Conservation (phyloP, 176 grass and related monocot genomes). For the Dactylis glomerata region DNA sequence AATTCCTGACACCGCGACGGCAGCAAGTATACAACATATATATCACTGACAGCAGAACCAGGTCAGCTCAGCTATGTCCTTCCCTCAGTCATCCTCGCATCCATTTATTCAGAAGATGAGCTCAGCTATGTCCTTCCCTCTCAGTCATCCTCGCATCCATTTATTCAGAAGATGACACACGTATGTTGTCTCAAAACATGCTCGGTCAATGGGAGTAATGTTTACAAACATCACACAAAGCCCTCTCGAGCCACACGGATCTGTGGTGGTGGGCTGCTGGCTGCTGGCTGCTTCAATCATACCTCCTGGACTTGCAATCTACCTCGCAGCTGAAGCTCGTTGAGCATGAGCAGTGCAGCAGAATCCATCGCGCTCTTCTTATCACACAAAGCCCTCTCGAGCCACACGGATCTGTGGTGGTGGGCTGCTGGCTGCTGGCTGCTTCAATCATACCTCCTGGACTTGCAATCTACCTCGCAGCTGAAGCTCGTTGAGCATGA, state of each 20-base stretch:
- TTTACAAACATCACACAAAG: not conserved
- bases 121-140: not conserved
- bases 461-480: slow-evolving; percentile 45
- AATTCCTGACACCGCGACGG: not conserved
- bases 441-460: slow-evolving; percentile 43
- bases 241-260: not conserved
- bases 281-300: slow-evolving; percentile 19
- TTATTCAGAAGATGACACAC: not conserved
- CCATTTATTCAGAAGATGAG: not conserved
- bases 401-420: not conserved
- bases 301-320: slow-evolving; percentile 51
- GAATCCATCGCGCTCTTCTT: slow-evolving; percentile 86
- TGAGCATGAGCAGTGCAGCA: slow-evolving; percentile 66
- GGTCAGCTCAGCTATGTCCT: not conserved
- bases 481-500: slow-evolving; percentile 77
- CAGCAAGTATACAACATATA: not conserved
- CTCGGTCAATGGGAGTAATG: not conserved
- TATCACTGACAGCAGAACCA: not conserved
- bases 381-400: slow-evolving; percentile 26
- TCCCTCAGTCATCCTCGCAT: not conserved
- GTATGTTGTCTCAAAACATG: not conserved
- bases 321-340: slow-evolving; percentile 62
- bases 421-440: not conserved
- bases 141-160: not conserved
- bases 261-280: not conserved